Conservation (phyloP, 2,329 filamentous ascomycete genomes). For the Seiridium unicorne region DNA sequence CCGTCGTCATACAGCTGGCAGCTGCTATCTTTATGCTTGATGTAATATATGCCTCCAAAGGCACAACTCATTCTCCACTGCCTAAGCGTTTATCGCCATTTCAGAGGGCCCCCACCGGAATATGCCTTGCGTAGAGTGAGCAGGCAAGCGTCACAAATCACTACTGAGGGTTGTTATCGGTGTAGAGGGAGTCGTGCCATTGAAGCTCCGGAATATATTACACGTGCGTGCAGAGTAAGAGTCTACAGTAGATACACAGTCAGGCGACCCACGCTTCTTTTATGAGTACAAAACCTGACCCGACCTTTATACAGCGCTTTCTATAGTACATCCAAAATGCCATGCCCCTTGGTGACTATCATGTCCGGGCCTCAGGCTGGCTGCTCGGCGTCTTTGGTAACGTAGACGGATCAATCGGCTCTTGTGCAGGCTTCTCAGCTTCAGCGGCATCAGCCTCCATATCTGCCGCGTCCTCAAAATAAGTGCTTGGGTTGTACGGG, state of each 20-base stretch:
- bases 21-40: background rate
- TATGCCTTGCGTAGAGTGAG: too few species aligned
- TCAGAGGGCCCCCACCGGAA: too few species aligned
- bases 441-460: slow-evolving; percentile 23
- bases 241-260: too few species aligned
- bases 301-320: background rate
- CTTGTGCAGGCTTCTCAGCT: slow-evolving; percentile 7
- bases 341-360: slow-evolving; percentile 4
- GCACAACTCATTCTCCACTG: too few species aligned
- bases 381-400: slow-evolving; percentile 10
- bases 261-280: too few species aligned
- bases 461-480: slow-evolving; percentile 26
- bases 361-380: slow-evolving; percentile 13
- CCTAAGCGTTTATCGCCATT: too few species aligned
- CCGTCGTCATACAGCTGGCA: slow-evolving; percentile 1
- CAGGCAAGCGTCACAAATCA: too few species aligned
- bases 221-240: slow-evolving; percentile 17
- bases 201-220: slow-evolving; percentile 2
- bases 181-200: background rate
- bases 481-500: slow-evolving; percentile 46
- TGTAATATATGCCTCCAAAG: background rate
- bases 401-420: slow-evolving; percentile 18
- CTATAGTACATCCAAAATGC: slow-evolving; percentile 1
- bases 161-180: too few species aligned
- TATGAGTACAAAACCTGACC: too few species aligned